Percentiles rank a stretch among this genome's conserved stretches.
Conservation (phyloP, 192 early-diverging fungal species). For the Linnemannia zychae region DNA sequence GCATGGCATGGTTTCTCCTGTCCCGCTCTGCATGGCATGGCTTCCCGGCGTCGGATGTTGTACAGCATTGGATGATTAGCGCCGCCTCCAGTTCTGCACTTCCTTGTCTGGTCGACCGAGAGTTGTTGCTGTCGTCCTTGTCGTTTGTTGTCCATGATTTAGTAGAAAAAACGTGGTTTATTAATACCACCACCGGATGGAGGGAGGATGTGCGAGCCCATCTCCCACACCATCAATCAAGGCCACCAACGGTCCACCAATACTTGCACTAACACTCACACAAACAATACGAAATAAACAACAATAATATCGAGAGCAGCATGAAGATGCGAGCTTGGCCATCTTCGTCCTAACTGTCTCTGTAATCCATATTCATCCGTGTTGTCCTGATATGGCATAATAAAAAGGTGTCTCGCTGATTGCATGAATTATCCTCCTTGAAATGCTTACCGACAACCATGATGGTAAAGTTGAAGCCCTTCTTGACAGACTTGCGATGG, state of each 20-base stretch:
- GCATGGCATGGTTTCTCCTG: constrained; percentile 1
- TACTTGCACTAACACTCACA: background rate
- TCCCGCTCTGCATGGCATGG: background rate
- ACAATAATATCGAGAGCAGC: constrained; percentile 1
- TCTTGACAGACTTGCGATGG: constrained; percentile 93
- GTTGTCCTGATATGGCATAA: no score
- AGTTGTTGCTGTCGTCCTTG: background rate
- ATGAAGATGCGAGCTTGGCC: background rate
- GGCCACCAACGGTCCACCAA: constrained; percentile 6
- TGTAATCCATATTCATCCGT: background rate
- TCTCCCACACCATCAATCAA: constrained; percentile 22
- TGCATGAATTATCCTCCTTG: background rate
- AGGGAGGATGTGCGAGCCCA: constrained; percentile 50
- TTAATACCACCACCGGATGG: constrained; percentile 27
- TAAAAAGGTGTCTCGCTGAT: background rate
- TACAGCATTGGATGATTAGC: background rate
- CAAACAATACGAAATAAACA: constrained; percentile 5
- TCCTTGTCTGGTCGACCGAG: background rate
- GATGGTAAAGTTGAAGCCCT: constrained; percentile 94
- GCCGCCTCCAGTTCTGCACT: background rate
- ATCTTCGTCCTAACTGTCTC: background rate
- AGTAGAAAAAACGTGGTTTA: constrained; percentile 22
- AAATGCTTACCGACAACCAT: constrained; percentile 92
- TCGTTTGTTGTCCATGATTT: background rate
- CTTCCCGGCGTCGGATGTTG: background rate